phyloP scores from a whole-genome alignment of 331 rosid species.

The Saraca asoca region DNA sequence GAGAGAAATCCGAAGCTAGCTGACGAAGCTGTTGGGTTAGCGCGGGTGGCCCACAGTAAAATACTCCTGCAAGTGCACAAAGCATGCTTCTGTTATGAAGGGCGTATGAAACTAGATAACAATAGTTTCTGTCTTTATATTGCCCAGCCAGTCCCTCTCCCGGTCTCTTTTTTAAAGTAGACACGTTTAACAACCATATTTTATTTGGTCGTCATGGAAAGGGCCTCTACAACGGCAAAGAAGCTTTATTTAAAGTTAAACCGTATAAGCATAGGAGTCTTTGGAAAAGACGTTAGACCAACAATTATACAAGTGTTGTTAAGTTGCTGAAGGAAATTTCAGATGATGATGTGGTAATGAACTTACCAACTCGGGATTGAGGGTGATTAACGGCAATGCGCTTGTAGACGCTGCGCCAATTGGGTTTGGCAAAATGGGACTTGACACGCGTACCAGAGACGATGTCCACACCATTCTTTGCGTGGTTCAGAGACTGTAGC shows the following conservation, averaged over 20 bases:
- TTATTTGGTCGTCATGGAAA: conserved; percentile 12
- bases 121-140: conserved; percentile 14
- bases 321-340: conserved; percentile 1
- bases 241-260: conserved; percentile 15
- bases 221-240: neutral
- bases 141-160: conserved; percentile 1
- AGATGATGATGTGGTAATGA: conserved; percentile 24
- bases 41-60: conserved; percentile 51
- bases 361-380: conserved; percentile 61
- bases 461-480: conserved; percentile 61
- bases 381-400: conserved; percentile 63
- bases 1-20: conserved; percentile 55
- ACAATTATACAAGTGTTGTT: conserved; percentile 15
- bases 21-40: conserved; percentile 41
- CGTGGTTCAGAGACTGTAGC: conserved; percentile 60
- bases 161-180: too few species aligned
- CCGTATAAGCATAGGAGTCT: neutral
- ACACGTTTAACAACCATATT: neutral
- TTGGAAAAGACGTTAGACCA: conserved; percentile 7
- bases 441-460: conserved; percentile 68
- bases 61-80: conserved; percentile 58
- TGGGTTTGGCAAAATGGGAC: conserved; percentile 75
- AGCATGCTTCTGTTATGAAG: neutral
- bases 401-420: conserved; percentile 66
- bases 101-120: neutral